Evolutionary conservation across 1,284 basidiomycete species (phyloP), one percentile per base, ranked within the genome.

Genomic region (Sporisorium sorghi): DNA sequence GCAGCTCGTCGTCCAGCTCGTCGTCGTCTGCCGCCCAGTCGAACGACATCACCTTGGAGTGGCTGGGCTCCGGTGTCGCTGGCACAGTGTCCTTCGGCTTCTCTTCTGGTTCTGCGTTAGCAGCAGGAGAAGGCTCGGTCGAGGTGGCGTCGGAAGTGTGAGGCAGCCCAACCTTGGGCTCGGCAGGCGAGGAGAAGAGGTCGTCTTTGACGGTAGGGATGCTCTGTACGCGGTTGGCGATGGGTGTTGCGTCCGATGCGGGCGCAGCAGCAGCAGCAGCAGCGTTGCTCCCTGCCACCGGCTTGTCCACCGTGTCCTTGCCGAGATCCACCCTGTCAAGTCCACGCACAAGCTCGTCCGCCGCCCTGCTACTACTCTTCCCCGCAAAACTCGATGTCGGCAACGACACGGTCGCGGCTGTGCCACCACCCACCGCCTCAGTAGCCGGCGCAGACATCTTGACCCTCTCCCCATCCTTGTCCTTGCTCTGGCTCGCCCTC

Each of bases 21-120:
- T 72, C 74, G 49, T 79, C 78, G 19, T 80, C 78, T 2, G 66
- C 77, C 6, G 78, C 78, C 78, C 78, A 80, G 58, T 80, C 72
- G 46, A 79, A 65, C 8, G 67, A 56, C 23, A 28, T 5, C 8
- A 47, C 11, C 30, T 73, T 62, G 6, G 35, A n/a, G 14, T 53
- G 63, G 2, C 11, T 42, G 4, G 57, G 53, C 24, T 57, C 56
- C 1, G 60, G 60, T 11, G 67, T 56, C 12, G 53, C 30, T 4
- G 33, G 40, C 11, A 47, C 64, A 5, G 40, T 12, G 10, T 30
- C 53, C 11, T 44, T 56, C 1, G 21, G 23, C 21, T 28, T 30
- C 8, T 30, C 28, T 33, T n/a, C 33, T 37, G n/a, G n/a, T n/a
- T n/a, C n/a, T n/a, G n/a, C n/a, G n/a, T n/a, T n/a, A n/a, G n/a